Conservation (phyloP, 768 basidiomycete species). For the Calocera cornea region DNA sequence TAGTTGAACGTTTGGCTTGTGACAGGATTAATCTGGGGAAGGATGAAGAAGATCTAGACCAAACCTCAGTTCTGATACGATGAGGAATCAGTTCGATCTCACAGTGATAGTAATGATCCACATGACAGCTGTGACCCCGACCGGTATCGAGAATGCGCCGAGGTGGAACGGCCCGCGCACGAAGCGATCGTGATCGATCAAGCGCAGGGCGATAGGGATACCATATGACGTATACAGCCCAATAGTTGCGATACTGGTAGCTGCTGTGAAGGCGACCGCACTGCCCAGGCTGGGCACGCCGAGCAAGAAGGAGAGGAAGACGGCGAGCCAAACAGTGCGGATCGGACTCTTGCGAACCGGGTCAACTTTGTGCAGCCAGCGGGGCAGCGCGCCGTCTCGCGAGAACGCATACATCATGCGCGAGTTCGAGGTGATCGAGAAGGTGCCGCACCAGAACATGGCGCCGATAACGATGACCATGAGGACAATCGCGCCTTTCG, state of each 20-base stretch:
- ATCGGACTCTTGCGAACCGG: conserved; percentile 46
- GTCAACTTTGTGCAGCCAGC: conserved; percentile 53
- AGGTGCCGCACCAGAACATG: conserved; percentile 66
- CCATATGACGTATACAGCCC: conserved; percentile 64
- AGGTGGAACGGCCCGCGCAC: conserved; percentile 61
- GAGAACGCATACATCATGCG: conserved; percentile 77
- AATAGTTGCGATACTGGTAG: conserved; percentile 46
- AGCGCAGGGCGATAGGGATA: conserved; percentile 59
- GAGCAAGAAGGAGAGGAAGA: conserved; percentile 59
- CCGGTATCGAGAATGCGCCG: conserved; percentile 45
- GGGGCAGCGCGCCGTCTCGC: conserved; percentile 58
- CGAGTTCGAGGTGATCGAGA: conserved; percentile 65
- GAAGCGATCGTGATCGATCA: conserved; percentile 47
- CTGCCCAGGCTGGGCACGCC: conserved; percentile 62
- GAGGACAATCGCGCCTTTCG: conserved; percentile 56
- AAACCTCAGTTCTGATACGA: not conserved
- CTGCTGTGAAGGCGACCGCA: conserved; percentile 48
- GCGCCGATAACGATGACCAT: conserved; percentile 63
- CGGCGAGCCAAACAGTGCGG: conserved; percentile 73
- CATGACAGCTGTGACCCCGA: conserved; percentile 40
- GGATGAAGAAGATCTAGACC: conserved; percentile 44
- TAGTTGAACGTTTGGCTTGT: conserved; percentile 62
- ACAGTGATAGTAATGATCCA: conserved; percentile 59
- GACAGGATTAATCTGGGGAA: conserved; percentile 56
- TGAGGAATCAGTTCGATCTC: not conserved